Conservation (phyloP, 75 land plant species). For the Larix kaempferi region DNA sequence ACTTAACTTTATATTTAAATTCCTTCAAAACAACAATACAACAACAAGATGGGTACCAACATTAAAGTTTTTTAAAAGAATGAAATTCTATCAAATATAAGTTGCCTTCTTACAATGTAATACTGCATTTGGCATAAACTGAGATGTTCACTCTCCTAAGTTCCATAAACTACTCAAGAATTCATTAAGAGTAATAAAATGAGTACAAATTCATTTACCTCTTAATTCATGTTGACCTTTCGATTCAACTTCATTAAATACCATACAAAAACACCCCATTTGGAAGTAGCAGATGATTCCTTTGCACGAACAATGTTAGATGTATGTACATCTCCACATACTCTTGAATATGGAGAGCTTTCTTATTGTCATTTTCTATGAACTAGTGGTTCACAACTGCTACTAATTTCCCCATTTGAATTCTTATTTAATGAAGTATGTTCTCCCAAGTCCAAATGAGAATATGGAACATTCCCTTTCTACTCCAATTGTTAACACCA, state of each 20-base stretch:
- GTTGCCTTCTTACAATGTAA: not conserved
- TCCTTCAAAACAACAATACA: not conserved
- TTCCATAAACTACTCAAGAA: not conserved
- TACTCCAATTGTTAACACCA: no score
- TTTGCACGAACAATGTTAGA: not conserved
- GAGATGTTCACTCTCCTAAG: not conserved
- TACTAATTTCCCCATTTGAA: conserved; percentile 5
- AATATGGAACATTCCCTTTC: no score
- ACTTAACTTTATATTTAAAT: not conserved
- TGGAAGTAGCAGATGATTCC: not conserved
- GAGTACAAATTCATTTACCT: not conserved
- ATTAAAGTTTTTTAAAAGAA: not conserved
- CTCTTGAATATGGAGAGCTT: no score
- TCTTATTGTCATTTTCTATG: no score
- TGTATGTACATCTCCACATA: not conserved
- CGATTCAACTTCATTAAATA: not conserved
- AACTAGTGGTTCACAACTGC: not conserved
- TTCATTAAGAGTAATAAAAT: not conserved
- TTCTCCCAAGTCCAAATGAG: no score
- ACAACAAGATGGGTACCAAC: not conserved
- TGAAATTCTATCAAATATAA: no score
- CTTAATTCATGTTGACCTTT: not conserved
- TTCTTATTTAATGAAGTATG: no score
- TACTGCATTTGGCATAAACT: not conserved
- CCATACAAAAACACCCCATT: no score